Evolutionary conservation across 495 filamentous ascomycete species (phyloP).

Genomic region (Stereocaulon alpinum): DNA sequence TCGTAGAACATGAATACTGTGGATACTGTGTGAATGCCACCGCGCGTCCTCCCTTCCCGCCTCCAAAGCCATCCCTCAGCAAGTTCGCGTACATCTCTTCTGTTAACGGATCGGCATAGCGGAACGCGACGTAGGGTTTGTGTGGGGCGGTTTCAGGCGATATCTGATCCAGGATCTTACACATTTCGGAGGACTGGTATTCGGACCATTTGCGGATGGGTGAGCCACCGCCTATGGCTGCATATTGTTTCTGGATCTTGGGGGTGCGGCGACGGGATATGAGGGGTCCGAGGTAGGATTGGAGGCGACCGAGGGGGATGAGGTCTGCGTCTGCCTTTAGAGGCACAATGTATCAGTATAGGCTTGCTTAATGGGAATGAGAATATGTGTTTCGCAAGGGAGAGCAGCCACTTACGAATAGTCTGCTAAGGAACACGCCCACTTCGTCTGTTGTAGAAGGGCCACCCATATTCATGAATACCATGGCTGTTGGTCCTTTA

Average conservation of each 20-base stretch:
- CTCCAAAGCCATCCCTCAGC: conserved; percentile 79
- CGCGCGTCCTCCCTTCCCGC: conserved; percentile 75
- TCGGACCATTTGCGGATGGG: conserved; percentile 98
- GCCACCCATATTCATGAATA: conserved; percentile 99
- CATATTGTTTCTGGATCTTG: conserved; percentile 92
- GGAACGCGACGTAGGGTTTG: conserved; percentile 98
- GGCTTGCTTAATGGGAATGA: not conserved
- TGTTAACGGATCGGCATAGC: conserved; percentile 87
- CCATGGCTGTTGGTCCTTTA: conserved; percentile 80
- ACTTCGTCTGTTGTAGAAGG: conserved; percentile 85
- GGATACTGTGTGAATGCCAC: conserved; percentile 98
- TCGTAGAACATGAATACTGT: conserved; percentile 98
- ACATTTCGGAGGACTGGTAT: conserved; percentile 85
- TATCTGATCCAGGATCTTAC: conserved; percentile 82
- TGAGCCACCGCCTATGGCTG: conserved; percentile 89
- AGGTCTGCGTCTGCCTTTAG: conserved; percentile 78
- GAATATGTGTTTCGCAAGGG: not conserved
- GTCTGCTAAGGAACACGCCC: conserved; percentile 76
- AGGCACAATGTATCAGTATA: not conserved
- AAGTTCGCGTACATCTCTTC: conserved; percentile 81
- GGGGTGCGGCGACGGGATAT: conserved; percentile 81
- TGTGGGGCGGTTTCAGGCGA: conserved; percentile 92
- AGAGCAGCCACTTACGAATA: conserved; percentile 58
- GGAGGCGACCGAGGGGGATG: conserved; percentile 89
- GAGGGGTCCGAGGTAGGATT: conserved; percentile 79